These are phyloP conservation scores for Mariannaea sp. DNA, from an alignment of 2,329 filamentous ascomycete genomes.

Conservation along the genomic window DNA sequence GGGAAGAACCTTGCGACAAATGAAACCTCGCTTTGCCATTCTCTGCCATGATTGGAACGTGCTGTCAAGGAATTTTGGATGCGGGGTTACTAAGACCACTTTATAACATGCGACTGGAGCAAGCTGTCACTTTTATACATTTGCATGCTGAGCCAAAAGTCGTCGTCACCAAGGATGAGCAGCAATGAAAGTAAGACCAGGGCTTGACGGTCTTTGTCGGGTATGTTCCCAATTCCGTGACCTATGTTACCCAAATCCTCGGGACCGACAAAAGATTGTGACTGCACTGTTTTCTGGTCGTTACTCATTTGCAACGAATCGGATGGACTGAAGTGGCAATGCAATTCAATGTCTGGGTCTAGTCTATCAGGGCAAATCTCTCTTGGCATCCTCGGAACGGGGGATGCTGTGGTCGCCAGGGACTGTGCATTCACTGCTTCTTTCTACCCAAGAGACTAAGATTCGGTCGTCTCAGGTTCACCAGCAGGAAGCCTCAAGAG, in stretches of 20 bases:
- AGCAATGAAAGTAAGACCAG: slow-evolving; percentile 22
- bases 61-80: background rate
- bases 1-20: background rate
- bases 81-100: background rate
- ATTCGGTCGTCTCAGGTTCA: background rate
- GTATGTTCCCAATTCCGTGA: background rate
- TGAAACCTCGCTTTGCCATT: background rate
- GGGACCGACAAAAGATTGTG: slow-evolving; percentile 20
- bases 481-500: background rate
- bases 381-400: too few relatives aligned
- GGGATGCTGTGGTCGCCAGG: background rate
- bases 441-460: background rate
- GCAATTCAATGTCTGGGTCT: background rate
- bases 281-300: slow-evolving; percentile 7
- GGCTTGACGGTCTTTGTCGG: slow-evolving; percentile 3
- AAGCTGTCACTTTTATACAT: background rate
- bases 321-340: background rate
- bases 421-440: slow-evolving; percentile 1
- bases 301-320: background rate
- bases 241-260: slow-evolving; percentile 23
- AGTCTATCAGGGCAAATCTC: background rate
- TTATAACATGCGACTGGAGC: background rate
- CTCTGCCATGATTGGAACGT: background rate
- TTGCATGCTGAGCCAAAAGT: background rate
- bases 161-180: slow-evolving; percentile 10